phyloP scores from a whole-genome alignment of 371 early-diverging fungal genomes.

The Mucor indicus region DNA sequence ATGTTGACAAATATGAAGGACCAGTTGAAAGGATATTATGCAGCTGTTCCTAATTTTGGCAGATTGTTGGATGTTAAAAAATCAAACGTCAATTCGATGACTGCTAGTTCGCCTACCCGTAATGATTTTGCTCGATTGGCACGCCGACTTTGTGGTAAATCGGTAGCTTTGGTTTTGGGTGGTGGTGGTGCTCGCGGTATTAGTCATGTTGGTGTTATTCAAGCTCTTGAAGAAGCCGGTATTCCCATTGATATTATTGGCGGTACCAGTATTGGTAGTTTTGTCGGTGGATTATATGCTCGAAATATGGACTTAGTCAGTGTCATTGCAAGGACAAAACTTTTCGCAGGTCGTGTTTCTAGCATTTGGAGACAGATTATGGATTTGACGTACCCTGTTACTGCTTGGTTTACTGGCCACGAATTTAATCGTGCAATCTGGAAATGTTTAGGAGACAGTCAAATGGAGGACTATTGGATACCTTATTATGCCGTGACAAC shows the following conservation, averaged over 20 bases:
- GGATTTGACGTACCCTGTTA: conserved; percentile 96
- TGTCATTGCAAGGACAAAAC: conserved; percentile 83
- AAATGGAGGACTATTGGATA: conserved; percentile 98
- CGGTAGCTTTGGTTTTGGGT: conserved; percentile 98
- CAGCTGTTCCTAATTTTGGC: conserved; percentile 30
- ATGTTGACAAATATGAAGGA: conserved; percentile 64
- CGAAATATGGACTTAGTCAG: conserved; percentile 84
- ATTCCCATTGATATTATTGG: conserved; percentile 99
- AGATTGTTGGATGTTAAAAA: conserved; percentile 35
- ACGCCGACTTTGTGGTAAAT: conserved; percentile 89
- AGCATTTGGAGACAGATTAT: conserved; percentile 88
- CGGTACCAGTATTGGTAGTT: conserved; percentile 97
- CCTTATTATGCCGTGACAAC: conserved; percentile 97
- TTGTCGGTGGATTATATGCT: conserved; percentile 96
- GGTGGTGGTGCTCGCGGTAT: conserved; percentile 99
- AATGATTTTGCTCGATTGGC: conserved; percentile 88
- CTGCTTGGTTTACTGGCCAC: conserved; percentile 90
- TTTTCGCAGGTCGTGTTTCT: conserved; percentile 80
- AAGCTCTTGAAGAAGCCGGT: conserved; percentile 97
- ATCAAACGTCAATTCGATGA: conserved; percentile 14
- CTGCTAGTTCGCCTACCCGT: conserved; percentile 27
- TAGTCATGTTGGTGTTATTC: conserved; percentile 94
- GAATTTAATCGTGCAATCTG: conserved; percentile 95
- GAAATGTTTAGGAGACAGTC: conserved; percentile 90
- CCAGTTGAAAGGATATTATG: conserved; percentile 65